These are phyloP conservation scores for Imleria badia DNA, from an alignment of 768 basidiomycete genomes.

Conservation along the genomic window DNA sequence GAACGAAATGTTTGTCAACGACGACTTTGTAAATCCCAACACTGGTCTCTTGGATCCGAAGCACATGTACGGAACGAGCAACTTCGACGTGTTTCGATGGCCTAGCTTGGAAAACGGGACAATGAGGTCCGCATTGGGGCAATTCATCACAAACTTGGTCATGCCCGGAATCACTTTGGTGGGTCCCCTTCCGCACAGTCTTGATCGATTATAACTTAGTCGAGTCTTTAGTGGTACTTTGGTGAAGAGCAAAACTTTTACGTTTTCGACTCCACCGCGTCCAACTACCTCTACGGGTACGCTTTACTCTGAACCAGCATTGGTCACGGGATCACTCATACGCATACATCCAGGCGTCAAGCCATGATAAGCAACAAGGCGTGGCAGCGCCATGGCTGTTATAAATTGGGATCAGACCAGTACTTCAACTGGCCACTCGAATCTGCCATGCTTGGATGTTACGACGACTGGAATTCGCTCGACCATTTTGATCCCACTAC, in stretches of 20 bases:
- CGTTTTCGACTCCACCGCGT: conserved; percentile 80
- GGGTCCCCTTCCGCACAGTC: conserved; percentile 14
- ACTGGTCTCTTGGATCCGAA: conserved; percentile 70
- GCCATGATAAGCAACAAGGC: conserved; percentile 83
- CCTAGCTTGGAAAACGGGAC: conserved; percentile 85
- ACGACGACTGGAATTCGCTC: conserved; percentile 89
- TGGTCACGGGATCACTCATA: neutral
- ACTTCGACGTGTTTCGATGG: conserved; percentile 96
- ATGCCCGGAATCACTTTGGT: conserved; percentile 89
- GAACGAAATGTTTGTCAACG: conserved; percentile 87
- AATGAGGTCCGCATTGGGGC: conserved; percentile 68
- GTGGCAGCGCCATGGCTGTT: conserved; percentile 94
- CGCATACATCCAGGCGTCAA: conserved; percentile 63
- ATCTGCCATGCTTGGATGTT: conserved; percentile 74
- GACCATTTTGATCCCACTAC: conserved; percentile 94
- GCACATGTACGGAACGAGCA: conserved; percentile 91
- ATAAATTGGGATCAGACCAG: conserved; percentile 83
- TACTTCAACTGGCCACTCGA: conserved; percentile 94
- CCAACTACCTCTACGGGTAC: conserved; percentile 89
- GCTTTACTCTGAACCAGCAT: conserved; percentile 18
- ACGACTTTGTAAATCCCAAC: conserved; percentile 80
- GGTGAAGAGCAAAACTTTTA: conserved; percentile 95
- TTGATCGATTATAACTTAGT: neutral
- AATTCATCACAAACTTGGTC: conserved; percentile 75
- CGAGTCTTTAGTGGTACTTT: conserved; percentile 60